Evolutionary conservation across 179 eudicot species (phyloP).

Genomic region (Silene vulgaris): DNA sequence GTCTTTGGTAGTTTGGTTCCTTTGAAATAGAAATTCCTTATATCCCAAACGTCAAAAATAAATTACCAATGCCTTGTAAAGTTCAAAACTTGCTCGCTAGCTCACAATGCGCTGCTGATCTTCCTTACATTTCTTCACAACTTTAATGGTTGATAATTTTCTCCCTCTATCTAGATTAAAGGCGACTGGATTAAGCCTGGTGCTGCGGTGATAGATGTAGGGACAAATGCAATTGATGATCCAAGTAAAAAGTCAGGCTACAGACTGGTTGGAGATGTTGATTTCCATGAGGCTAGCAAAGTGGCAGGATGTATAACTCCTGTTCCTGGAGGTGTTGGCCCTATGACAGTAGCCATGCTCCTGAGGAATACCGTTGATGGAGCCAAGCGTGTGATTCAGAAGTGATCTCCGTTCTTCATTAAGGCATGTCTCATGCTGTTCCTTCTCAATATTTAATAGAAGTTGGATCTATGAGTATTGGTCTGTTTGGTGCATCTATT

Average conservation of each 20-base stretch:
- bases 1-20: neutral
- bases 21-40: too few relatives aligned
- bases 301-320: slow-evolving; percentile 91
- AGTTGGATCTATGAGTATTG: slow-evolving; percentile 11
- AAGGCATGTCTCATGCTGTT: slow-evolving; percentile 31
- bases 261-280: slow-evolving; percentile 85
- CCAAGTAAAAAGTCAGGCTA: slow-evolving; percentile 70
- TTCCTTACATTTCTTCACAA: neutral
- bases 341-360: slow-evolving; percentile 79
- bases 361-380: slow-evolving; percentile 73
- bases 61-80: slow-evolving; percentile 7
- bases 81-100: neutral
- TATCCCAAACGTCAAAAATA: neutral
- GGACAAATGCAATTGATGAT: slow-evolving; percentile 86
- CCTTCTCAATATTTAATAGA: slow-evolving; percentile 11
- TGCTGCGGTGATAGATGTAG: slow-evolving; percentile 92
- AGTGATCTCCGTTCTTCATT: slow-evolving; percentile 22
- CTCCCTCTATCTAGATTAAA: slow-evolving; percentile 48
- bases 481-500: slow-evolving; percentile 7
- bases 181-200: slow-evolving; percentile 96
- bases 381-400: slow-evolving; percentile 60
- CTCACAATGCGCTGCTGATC: neutral
- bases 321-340: slow-evolving; percentile 97
- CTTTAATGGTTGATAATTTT: neutral
- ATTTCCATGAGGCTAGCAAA: slow-evolving; percentile 67